Percentiles rank a stretch among this genome's conserved stretches.
Conservation (phyloP, 179 eudicot genomes). For the Spergularia azorica region DNA sequence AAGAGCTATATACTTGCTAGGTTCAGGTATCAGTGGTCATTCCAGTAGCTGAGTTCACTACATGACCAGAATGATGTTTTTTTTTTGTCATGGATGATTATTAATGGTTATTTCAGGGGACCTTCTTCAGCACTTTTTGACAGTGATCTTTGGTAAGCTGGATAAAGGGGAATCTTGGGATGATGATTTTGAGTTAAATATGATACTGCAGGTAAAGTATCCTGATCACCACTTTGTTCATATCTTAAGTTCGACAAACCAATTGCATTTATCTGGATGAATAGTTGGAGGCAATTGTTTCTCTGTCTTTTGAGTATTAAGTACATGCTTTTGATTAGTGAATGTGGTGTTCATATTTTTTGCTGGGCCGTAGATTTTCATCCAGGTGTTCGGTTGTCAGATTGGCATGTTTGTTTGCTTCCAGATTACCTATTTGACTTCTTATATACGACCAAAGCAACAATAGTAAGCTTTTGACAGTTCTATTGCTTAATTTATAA, state of each 20-base stretch:
- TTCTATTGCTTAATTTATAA: neutral
- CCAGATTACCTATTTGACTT: neutral
- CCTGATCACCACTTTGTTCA: slow-evolving; percentile 1
- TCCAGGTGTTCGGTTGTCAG: neutral
- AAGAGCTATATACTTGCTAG: slow-evolving; percentile 89
- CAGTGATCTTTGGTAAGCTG: slow-evolving; percentile 74
- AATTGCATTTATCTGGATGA: neutral
- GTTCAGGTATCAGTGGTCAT: slow-evolving; percentile 65
- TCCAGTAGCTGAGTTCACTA: neutral
- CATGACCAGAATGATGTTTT: slow-evolving; percentile 10
- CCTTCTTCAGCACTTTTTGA: slow-evolving; percentile 89
- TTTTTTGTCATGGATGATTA: slow-evolving; percentile 3
- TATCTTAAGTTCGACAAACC: neutral
- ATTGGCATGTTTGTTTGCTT: neutral
- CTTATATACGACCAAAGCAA: neutral
- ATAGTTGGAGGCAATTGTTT: neutral
- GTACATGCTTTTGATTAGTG: neutral
- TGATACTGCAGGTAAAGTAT: slow-evolving; percentile 74
- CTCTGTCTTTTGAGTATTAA: neutral
- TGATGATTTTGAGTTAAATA: slow-evolving; percentile 97
- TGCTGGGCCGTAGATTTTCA: neutral
- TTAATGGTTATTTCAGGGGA: slow-evolving; percentile 65
- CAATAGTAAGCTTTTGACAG: neutral
- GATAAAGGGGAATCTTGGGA: slow-evolving; percentile 95
- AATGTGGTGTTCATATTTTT: neutral